Conservation (phyloP, 768 basidiomycete genomes). For the Russula sp. region DNA sequence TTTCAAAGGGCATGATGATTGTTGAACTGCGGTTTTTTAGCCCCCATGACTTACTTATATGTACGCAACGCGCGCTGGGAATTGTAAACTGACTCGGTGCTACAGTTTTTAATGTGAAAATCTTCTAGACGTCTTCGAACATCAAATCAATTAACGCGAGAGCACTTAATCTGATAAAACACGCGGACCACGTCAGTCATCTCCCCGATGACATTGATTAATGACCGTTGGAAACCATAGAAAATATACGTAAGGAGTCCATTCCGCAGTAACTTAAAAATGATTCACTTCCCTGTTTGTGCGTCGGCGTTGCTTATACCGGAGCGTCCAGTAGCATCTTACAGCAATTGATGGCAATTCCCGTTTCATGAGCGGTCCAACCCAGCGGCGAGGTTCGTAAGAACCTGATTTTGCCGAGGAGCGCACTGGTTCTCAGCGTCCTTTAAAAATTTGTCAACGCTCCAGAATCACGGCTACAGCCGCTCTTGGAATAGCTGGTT, state of each 20-base stretch:
- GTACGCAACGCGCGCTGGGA: neutral
- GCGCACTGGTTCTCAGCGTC: neutral
- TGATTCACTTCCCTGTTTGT: neutral
- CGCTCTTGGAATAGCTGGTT: neutral
- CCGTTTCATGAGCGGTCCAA: conserved; percentile 8
- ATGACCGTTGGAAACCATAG: neutral
- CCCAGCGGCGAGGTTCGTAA: conserved; percentile 9
- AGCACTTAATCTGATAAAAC: neutral
- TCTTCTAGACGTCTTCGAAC: neutral
- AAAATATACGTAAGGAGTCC: neutral
- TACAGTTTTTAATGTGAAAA: neutral
- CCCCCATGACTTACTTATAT: neutral
- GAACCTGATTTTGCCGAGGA: neutral
- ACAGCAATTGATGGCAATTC: neutral
- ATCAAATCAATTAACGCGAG: neutral
- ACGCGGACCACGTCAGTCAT: neutral
- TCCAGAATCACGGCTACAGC: neutral
- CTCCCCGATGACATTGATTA: neutral
- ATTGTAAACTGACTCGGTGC: neutral
- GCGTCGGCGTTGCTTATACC: neutral
- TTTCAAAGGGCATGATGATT: conserved; percentile 12
- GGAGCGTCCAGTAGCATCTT: neutral
- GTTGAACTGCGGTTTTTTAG: conserved; percentile 33
- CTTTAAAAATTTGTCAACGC: neutral
- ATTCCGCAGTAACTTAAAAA: neutral